These are phyloP conservation scores for Populus hybrid DNA, from an alignment of 441 rosid species.

Conservation along the genomic window DNA sequence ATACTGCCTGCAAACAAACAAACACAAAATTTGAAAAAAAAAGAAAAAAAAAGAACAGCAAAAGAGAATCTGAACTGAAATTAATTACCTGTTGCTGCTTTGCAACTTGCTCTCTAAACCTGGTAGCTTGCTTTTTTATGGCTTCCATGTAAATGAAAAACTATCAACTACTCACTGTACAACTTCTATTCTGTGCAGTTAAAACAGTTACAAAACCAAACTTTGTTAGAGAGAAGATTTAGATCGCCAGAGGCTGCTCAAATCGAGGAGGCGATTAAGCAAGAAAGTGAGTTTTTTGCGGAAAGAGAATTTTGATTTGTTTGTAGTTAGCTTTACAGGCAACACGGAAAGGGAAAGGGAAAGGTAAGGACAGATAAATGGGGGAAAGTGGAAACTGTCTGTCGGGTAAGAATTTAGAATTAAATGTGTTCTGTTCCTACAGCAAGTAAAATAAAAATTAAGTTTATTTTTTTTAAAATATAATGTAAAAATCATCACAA, in stretches of 20 bases:
- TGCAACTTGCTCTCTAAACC: slow-evolving; percentile 91
- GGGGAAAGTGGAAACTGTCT: not conserved
- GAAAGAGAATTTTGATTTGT: not conserved
- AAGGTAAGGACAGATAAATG: not conserved
- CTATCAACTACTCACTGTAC: not conserved
- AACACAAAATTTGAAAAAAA: not conserved
- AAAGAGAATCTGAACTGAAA: not conserved
- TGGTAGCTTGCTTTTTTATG: slow-evolving; percentile 82
- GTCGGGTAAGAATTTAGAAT: not conserved
- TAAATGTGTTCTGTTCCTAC: not conserved
- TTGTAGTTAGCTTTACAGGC: not conserved
- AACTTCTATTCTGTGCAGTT: not conserved
- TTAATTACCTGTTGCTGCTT: slow-evolving; percentile 76
- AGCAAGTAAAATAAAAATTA: too few relatives aligned
- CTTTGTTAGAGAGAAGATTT: not conserved
- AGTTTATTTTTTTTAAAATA: too few relatives aligned
- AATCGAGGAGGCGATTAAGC: not conserved
- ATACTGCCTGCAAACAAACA: slow-evolving; percentile 55
- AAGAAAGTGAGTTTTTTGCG: not conserved
- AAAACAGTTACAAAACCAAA: not conserved
- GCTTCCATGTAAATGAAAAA: slow-evolving; percentile 59
- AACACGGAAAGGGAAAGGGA: not conserved
- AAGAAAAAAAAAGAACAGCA: not conserved
- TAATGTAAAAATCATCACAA: too few relatives aligned
- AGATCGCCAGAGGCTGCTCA: not conserved